A percentile compares a stretch with the other conserved stretches of the same genome.
Evolutionary conservation across 805 yeast species (phyloP).

Genomic region (Clavispora santaluciae): DNA sequence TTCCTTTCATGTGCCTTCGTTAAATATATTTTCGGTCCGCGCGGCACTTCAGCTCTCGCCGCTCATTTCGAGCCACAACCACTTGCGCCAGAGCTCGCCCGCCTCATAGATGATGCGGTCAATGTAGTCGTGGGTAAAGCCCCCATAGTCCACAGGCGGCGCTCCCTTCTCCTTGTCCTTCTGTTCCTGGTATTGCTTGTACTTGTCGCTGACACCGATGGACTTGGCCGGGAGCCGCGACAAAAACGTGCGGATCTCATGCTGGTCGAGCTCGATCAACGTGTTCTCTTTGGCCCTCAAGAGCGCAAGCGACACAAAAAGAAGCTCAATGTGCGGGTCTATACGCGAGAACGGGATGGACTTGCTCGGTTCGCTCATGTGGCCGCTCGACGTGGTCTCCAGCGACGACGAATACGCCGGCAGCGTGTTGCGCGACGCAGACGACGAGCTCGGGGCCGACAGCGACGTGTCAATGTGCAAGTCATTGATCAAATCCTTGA

Average conservation of each 20-base stretch:
- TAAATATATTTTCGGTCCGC: no score
- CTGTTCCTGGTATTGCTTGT: conserved; percentile 28
- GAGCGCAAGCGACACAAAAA: conserved; percentile 73
- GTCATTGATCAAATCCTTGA: conserved; percentile 28
- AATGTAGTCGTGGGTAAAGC: conserved; percentile 45
- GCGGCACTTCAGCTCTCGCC: conserved; percentile 19
- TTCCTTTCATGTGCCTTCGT: not conserved
- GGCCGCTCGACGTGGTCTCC: conserved; percentile 4
- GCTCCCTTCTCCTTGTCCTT: conserved; percentile 19
- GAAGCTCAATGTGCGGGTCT: conserved; percentile 71
- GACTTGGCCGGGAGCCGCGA: conserved; percentile 50
- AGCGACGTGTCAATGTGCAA: conserved; percentile 16
- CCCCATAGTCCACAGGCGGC: conserved; percentile 5
- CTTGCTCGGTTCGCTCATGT: conserved; percentile 7
- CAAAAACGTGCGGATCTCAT: conserved; percentile 78
- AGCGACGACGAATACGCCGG: conserved; percentile 11
- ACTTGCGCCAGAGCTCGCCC: conserved; percentile 84
- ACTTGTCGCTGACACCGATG: conserved; percentile 28
- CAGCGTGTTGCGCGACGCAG: conserved; percentile 7
- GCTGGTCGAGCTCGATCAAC: conserved; percentile 81
- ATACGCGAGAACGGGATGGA: conserved; percentile 52
- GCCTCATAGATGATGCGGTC: conserved; percentile 72
- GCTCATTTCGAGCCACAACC: conserved; percentile 52
- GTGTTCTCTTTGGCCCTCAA: conserved; percentile 75
- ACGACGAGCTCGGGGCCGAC: not conserved